Evolutionary conservation across 495 filamentous ascomycete genomes (phyloP), one percentile per base, ranked within the genome.

Genomic region (Diplogelasinospora grovesii): DNA sequence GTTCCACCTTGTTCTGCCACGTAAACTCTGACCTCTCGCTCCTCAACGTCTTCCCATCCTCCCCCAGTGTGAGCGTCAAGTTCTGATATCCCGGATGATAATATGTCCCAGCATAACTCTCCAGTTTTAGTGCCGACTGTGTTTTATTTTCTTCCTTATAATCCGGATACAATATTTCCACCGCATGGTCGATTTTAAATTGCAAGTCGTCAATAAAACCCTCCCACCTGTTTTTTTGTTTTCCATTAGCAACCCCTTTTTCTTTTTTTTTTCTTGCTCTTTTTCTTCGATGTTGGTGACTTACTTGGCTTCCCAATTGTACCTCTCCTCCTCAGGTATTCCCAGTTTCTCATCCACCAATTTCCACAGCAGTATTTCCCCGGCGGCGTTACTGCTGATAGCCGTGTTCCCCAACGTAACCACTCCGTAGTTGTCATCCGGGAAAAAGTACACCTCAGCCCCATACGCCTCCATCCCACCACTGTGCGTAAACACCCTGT

Each of bases 401-500:
- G 46, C 59, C 8, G 66, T 64, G 36, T 77, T 78, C 1, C 49
- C 66, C 53, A 77, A 60, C 16, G 64, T 51, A 0, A 65, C 63
- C 8, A 74, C 57, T 1, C 70, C 73, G 31, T 59, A 78, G 5
- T 61, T 41, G 19, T 61, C 45, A 5, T 56, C 56, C 0, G 73
- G 73, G 15, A 78, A 39, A 42, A 70, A 72, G 10, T 59, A 60
- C 2, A 77, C 56, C 27, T 64, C 43, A 0, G 66, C 54, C 1
- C 59, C 64, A 38, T 66, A 72, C 0, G 68, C 71, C 11, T 59
- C 48, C 60, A 73, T 61, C 8, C 64, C 64, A 4, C 73, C 73
- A 11, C 42, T 30, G 33, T 77, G 73, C 21, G 54, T 57, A 32
- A 65, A 65, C 5, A 71, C 16, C 20, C 58, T 34, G 36, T 68